Evolutionary conservation across 805 yeast genomes (phyloP), one percentile per base, ranked within the genome.

Genomic region (Candida ovalis): DNA sequence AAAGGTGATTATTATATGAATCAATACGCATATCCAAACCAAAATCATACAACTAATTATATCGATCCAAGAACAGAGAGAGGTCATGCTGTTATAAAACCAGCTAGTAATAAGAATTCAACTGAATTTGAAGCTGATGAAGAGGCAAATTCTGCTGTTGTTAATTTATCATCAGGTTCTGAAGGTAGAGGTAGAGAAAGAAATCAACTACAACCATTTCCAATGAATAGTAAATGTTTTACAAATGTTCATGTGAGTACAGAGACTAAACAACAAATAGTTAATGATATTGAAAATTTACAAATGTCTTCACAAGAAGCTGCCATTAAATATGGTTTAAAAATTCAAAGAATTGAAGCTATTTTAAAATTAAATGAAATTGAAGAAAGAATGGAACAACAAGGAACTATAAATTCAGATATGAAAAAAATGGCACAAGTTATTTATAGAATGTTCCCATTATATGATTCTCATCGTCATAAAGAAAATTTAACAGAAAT

Each of bases 301-400:
- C 78, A 80, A 40, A 59, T 76, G 43, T 75, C 85, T 39, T 69
- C 83, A 21, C 92, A 87, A 63, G 84, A 82, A 55, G 82, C 88
- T 41, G 91, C 97, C 10, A 79, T 84, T 53, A 79, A 80, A 60
- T 84, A 82, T 61, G 92, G 95, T 3, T 72, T 92, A 55, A 86
- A 88, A 62, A 79, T 90, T 52, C 87, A 90, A 45, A 80, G 98
- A 65, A 75, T 94, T 19, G 96, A 91, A 62, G 98, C 97, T n/a
- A 75, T 92, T 48, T 70, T 87, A 23, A 81, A 78, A 64, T 76
- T 92, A 53, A 73, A 78, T 52, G 72, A 72, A 27, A 75, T 91
- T 45, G 95, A 92, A 68, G 67, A 77, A 53, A 68, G 75, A 47
- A 80, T 85, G 83, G 73, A 68, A 44, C 67, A 74, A 56, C 64